A percentile compares a stretch with the other conserved stretches of the same genome.
Evolutionary conservation across 257 asterid genomes (phyloP).

Genomic region (Coffea canephora): DNA sequence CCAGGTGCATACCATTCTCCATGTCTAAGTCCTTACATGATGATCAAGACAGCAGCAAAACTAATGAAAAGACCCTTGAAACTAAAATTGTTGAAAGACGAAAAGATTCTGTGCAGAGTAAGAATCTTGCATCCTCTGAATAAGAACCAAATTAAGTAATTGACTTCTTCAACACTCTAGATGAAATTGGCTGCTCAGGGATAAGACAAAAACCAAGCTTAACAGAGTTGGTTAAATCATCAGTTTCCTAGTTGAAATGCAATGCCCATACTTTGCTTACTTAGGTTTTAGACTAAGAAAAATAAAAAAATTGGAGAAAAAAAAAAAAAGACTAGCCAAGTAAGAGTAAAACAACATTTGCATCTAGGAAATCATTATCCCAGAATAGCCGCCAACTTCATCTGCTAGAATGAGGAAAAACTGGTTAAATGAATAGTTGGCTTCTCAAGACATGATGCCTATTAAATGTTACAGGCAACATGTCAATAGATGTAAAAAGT

Average conservation of each 20-base stretch:
- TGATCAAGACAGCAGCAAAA: not conserved
- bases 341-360: not conserved
- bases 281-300: too few species aligned
- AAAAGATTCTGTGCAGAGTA: not conserved
- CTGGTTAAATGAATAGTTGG: not conserved
- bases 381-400: not conserved
- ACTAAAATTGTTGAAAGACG: not conserved
- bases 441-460: not conserved
- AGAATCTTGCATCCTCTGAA: not conserved
- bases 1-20: not conserved
- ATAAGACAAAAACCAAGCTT: not conserved
- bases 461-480: not conserved
- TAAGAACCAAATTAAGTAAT: not conserved
- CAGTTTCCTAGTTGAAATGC: not conserved
- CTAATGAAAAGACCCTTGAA: not conserved
- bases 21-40: not conserved
- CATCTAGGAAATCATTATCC: not conserved
- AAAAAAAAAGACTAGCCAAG: not conserved
- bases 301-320: too few species aligned
- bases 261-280: not conserved
- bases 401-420: not conserved
- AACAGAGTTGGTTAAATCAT: not conserved
- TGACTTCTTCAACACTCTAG: not conserved
- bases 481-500: not conserved
- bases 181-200: not conserved